Percentiles rank a stretch among this genome's conserved stretches.
Evolutionary conservation across 768 basidiomycete species (phyloP).

Genomic region (Tylopilus sp.): DNA sequence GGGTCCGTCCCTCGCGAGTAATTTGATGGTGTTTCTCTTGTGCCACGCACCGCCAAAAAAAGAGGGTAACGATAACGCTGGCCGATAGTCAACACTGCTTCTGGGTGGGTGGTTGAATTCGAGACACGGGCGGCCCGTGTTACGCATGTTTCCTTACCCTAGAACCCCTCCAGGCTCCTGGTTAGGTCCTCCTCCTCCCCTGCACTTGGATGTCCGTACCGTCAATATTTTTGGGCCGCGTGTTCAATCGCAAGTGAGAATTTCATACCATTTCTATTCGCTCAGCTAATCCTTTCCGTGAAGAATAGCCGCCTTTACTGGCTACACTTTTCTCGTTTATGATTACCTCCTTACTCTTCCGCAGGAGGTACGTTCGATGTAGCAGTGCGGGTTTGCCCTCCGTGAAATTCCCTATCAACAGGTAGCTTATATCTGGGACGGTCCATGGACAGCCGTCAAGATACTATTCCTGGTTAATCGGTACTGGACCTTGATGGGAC

Average conservation of each 20-base stretch:
- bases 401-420: slow-evolving; percentile 1
- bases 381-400: neutral
- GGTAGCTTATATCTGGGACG: slow-evolving; percentile 18
- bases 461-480: slow-evolving; percentile 12
- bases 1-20: too few species aligned
- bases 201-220: slow-evolving; percentile 13
- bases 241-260: slow-evolving; percentile 21
- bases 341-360: slow-evolving; percentile 27
- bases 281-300: neutral
- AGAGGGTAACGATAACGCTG: too few species aligned
- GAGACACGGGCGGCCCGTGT: too few species aligned
- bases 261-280: neutral
- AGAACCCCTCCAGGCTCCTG: neutral
- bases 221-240: neutral
- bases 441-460: slow-evolving; percentile 13
- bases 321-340: slow-evolving; percentile 22
- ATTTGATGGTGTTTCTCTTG: too few species aligned
- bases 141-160: too few species aligned
- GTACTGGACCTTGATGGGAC: slow-evolving; percentile 18
- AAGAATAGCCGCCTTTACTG: slow-evolving; percentile 15
- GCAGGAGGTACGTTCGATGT: slow-evolving; percentile 20
- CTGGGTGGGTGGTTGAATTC: too few species aligned
- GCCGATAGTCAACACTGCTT: too few species aligned
- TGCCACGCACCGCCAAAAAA: too few species aligned
- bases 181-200: neutral